Percentiles rank a stretch among this genome's conserved stretches.
Evolutionary conservation across 345 rosid species (phyloP).

Genomic region (Cardiospermum halicacabum): DNA sequence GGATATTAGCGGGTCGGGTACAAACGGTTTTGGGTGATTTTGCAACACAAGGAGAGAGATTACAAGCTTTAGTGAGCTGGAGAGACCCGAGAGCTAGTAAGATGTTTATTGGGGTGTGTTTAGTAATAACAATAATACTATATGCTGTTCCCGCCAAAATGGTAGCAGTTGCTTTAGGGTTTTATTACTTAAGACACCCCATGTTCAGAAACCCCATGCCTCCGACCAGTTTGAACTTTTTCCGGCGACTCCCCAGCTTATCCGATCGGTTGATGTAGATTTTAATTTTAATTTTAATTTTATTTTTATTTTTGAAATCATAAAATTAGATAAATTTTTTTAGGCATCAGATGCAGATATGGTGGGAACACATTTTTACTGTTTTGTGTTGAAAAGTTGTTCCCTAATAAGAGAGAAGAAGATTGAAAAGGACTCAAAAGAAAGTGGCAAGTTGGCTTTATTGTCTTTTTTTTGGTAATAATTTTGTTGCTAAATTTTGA

Average conservation of each 20-base stretch:
- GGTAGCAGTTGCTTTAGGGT: slow-evolving; percentile 96
- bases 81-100: slow-evolving; percentile 97
- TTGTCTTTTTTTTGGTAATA: background rate
- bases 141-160: slow-evolving; percentile 86
- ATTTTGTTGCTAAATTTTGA: background rate
- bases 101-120: slow-evolving; percentile 76
- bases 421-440: slow-evolving; percentile 6
- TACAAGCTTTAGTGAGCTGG: slow-evolving; percentile 94
- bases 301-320: too few relatives aligned
- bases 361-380: slow-evolving; percentile 14
- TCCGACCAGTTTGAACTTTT: slow-evolving; percentile 76
- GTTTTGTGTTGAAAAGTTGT: slow-evolving; percentile 23
- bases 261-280: slow-evolving; percentile 84
- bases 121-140: slow-evolving; percentile 55
- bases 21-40: slow-evolving; percentile 94
- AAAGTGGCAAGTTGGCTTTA: slow-evolving; percentile 19
- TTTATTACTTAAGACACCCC: slow-evolving; percentile 89
- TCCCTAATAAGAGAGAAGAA: slow-evolving; percentile 14
- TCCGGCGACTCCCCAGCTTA: slow-evolving; percentile 88
- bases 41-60: slow-evolving; percentile 90
- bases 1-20: slow-evolving; percentile 76
- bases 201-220: slow-evolving; percentile 97
- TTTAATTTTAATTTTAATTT: slow-evolving; percentile 4
- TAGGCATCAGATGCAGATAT: background rate
- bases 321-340: slow-evolving; percentile 10